A percentile compares a stretch with the other conserved stretches of the same genome.
Conservation (phyloP, 768 basidiomycete genomes). For the Leccinellum albellum region DNA sequence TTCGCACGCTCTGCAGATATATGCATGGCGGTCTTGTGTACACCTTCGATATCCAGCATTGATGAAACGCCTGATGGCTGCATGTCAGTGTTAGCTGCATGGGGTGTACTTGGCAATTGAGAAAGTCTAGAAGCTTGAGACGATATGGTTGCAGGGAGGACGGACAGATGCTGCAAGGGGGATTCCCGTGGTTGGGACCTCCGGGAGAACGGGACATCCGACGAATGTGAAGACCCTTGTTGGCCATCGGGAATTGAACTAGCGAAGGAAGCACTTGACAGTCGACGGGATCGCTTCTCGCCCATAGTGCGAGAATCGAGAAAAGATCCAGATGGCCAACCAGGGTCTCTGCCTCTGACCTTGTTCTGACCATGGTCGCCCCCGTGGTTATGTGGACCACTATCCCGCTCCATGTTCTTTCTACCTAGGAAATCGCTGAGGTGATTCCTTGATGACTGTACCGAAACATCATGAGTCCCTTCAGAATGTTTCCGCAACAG, state of each 20-base stretch:
- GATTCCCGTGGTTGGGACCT: conserved; percentile 46
- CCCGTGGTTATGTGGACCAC: conserved; percentile 5
- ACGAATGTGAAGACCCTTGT: conserved; percentile 18
- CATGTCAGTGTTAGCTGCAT: conserved; percentile 38
- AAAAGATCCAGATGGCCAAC: conserved; percentile 8
- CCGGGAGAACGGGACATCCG: conserved; percentile 17
- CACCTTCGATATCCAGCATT: conserved; percentile 54
- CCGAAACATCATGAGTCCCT: conserved; percentile 11
- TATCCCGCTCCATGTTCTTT: conserved; percentile 19
- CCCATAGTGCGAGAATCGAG: conserved; percentile 15
- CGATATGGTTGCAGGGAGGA: conserved; percentile 14
- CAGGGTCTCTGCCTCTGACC: conserved; percentile 15
- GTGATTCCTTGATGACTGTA: conserved; percentile 18
- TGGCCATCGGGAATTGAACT: conserved; percentile 22
- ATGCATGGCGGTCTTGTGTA: conserved; percentile 78
- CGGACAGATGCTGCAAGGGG: conserved; percentile 34
- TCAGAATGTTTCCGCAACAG: conserved; percentile 55
- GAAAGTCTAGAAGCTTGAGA: conserved; percentile 21
- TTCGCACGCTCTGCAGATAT: conserved; percentile 79
- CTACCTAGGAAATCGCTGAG: conserved; percentile 16
- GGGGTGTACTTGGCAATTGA: conserved; percentile 44
- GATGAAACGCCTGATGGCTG: conserved; percentile 22
- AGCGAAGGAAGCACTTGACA: conserved; percentile 21
- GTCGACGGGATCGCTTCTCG: conserved; percentile 21
- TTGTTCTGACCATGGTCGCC: conserved; percentile 20